Evolutionary conservation across 169 alveolate genomes (phyloP), one percentile per base, ranked within the genome.

Genomic region (Eimeria brunetti): DNA sequence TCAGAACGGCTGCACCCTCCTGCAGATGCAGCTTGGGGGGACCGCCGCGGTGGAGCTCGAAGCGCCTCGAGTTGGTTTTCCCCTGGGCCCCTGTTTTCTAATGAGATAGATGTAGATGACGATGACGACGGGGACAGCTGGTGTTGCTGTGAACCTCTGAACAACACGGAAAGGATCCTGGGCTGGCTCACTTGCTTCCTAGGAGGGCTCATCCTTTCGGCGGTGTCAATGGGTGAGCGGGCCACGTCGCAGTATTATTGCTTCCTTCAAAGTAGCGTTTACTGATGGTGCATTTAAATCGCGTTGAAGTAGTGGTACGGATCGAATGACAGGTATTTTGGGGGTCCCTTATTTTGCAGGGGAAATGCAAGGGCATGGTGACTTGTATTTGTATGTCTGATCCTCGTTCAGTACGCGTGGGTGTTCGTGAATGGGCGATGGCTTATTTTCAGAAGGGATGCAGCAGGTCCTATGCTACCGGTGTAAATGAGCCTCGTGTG

Each of bases 131-230:
- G 27, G 36, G 89, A 89, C 89, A 62, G 71, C 44, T 81, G 95
- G 86, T 92, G 85, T 62, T 92, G 95, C 58, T 92, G 89, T 46
- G 92, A 86, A 46, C 93, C 91, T 4, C 62, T 92, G 62, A 92
- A 86, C 58, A 80, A 41, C 69, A 83, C 92, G 36, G 95, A 92
- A 51, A 86, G 95, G 36, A 86, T 92, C 8, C 84, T 92, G 30
- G 95, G 93, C 12, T 92, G 95, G 95, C 95, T 92, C 69, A 92
- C 92, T 18, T 92, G 95, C 78, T 92, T 92, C 44, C 60, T 81
- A 30, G 95, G 95, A 49, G 92, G 95, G 44, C 93, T 92, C 53
- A 84, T 80, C 62, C 89, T 92, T 27, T 92, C 95, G 49, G 90
- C 93, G 27, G 75, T 92, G 38, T 80, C 93, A 30, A 53, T 92